Percentiles rank a stretch among this genome's conserved stretches.
Evolutionary conservation across 2,329 filamentous ascomycete genomes (phyloP).

Genomic region (Fusarium goolgardi): DNA sequence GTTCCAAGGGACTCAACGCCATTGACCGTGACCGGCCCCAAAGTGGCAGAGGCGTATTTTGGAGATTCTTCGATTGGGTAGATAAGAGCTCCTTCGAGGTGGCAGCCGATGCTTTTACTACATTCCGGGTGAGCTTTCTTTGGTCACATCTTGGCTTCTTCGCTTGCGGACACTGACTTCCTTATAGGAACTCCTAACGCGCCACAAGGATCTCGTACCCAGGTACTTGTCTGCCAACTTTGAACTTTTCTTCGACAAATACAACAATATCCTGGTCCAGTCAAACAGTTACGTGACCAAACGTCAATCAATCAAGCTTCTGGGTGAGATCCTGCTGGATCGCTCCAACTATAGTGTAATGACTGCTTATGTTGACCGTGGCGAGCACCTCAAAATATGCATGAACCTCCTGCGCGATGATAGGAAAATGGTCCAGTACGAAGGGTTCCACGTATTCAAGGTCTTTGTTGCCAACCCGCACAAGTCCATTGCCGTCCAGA

Average conservation of each 20-base stretch:
- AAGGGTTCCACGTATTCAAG: slow-evolving; percentile 99
- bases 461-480: slow-evolving; percentile 99
- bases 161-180: slow-evolving; percentile 18
- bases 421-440: slow-evolving; percentile 98
- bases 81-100: slow-evolving; percentile 97
- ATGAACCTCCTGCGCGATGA: slow-evolving; percentile 98
- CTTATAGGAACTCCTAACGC: slow-evolving; percentile 85
- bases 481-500: slow-evolving; percentile 95
- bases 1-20: slow-evolving; percentile 78
- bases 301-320: slow-evolving; percentile 94
- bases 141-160: not conserved
- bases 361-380: slow-evolving; percentile 95
- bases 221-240: slow-evolving; percentile 91
- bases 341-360: slow-evolving; percentile 98
- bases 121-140: slow-evolving; percentile 80
- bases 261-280: slow-evolving; percentile 88
- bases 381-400: slow-evolving; percentile 96
- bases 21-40: slow-evolving; percentile 82
- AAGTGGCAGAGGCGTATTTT: slow-evolving; percentile 87
- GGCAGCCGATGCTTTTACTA: slow-evolving; percentile 96
- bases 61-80: slow-evolving; percentile 98
- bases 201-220: slow-evolving; percentile 91
- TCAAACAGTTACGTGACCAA: slow-evolving; percentile 98
- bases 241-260: slow-evolving; percentile 89
- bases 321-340: slow-evolving; percentile 94